These are phyloP conservation scores for Inga laurina DNA, from an alignment of 306 rosid species.

Conservation along the genomic window DNA sequence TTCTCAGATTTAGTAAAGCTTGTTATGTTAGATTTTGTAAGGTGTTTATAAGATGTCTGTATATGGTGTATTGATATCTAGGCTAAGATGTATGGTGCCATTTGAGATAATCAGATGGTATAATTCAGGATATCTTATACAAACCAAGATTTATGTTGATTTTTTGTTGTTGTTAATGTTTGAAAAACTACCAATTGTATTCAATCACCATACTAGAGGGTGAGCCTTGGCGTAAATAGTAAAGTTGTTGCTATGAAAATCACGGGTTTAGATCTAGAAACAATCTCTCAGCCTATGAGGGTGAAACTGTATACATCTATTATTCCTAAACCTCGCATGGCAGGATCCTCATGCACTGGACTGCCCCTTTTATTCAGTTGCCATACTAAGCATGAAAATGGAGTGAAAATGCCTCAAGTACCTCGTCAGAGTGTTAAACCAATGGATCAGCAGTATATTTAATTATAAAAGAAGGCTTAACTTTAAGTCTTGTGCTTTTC, in stretches of 20 bases:
- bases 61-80: neutral
- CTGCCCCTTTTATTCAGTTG: no score
- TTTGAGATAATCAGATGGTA: neutral
- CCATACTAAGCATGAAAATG: neutral
- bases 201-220: neutral
- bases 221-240: no score
- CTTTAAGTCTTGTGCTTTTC: neutral
- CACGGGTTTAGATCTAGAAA: no score
- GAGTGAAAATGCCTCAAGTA: neutral
- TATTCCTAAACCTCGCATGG: no score
- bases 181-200: neutral
- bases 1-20: neutral
- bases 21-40: neutral
- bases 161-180: no score
- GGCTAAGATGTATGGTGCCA: neutral
- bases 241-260: no score
- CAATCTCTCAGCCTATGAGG: no score
- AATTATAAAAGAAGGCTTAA: neutral
- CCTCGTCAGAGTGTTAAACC: neutral
- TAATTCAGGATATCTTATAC: neutral
- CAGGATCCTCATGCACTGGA: no score
- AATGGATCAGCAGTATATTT: neutral
- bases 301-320: no score
- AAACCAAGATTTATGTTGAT: neutral
- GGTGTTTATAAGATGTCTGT: neutral